Base-by-base conservation (phyloP, 129 eudicot species). In the Flaveria sonorensis region DNA sequence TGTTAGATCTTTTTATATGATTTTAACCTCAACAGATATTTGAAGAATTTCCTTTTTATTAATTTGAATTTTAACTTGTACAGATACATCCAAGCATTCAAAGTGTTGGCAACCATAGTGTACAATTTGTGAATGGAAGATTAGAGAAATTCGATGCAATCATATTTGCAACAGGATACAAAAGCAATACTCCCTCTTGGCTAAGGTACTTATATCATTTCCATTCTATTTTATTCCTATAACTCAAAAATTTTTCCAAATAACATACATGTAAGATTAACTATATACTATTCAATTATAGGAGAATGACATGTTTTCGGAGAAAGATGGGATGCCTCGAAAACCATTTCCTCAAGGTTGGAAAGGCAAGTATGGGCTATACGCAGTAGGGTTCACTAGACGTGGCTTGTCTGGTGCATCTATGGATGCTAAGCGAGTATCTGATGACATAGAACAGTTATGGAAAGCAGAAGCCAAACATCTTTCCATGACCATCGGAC, bases 351-450 rank as follows among this genome's bases (percentile, higher is more conserved):
- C 97, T 6, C 88, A 94, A 68, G 93, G 98, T 16, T 94, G 98
- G 98, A 94, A 94, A 86, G 98, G 98, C 0, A 85, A 89, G 18
- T 13, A 80, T 81, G 98, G 98, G 73, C 86, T 94, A 72, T 94
- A 91, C 20, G 90, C 98, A 0, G 98, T 91, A 73, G 98, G 98
- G 89, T 91, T 94, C 78, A 91, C 93, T 52, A 91, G 89, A 81
- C 97, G 97, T 51, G 98, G 98, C 63, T 83, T 94, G 81, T 89
- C 87, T 32, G 98, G 98, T 77, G 89, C 98, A n/a, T 94, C 98
- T 48, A 86, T 82, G 78, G 98, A 94, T 76, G 97, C 98, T n/a
- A 89, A 76, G 81, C 86, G 85, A 67, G 88, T 91, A 70, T 88
- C 97, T 1, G 88, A 83, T 13, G 97, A 94, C 72, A 91, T 94